Base-by-base conservation (phyloP, 106 monocot species). In the Posidonia australis region DNA sequence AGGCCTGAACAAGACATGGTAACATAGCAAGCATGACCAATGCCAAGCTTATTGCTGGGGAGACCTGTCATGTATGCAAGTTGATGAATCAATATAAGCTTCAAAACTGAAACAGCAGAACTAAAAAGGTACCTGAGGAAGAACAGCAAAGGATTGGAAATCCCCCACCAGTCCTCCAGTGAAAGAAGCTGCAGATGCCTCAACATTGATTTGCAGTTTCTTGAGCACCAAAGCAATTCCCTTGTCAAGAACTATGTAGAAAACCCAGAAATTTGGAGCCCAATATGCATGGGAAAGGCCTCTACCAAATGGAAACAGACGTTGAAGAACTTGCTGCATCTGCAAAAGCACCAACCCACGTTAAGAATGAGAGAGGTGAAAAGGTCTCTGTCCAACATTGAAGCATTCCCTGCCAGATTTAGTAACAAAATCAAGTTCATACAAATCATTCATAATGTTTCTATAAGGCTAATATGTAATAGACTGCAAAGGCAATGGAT, bases 211-310 rank as follows among this genome's bases (percentile, higher is more conserved):
- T 5, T 84, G 84, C 53, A 98, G 63, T 44, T 81, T 83, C 30
- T 58, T 58, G 60, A 90, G 74, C 16, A 78, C 25, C 55, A 81
- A 75, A 44, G 87, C 73, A 31, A 98, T 74, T 21, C 55, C 65
- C 64, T 98, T 98, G 74, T 98, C 96, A 58, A 98, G 67, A 65
- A 87, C 28, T 52, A 98, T 91, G 54, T 98, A 98, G 71, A 98
- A 98, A 42, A 87, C 96, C 96, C 96, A 90, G 69, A 90, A 84
- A 71, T 98, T 90, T 27, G 96, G 96, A 65, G 96, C 96, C 96
- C 96, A 98, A 60, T 98, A 98, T 55, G 96, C 87, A 76, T 98
- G 96, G 48, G 80, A 84, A 42, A 98, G 70, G 21, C 96, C 96
- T 78, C 96, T 87, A 20, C 84, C 96, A 83, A 98, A 98, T 51